Evolutionary conservation across 305 asterid genomes (phyloP).

Genomic region (Nicotiana rustica): DNA sequence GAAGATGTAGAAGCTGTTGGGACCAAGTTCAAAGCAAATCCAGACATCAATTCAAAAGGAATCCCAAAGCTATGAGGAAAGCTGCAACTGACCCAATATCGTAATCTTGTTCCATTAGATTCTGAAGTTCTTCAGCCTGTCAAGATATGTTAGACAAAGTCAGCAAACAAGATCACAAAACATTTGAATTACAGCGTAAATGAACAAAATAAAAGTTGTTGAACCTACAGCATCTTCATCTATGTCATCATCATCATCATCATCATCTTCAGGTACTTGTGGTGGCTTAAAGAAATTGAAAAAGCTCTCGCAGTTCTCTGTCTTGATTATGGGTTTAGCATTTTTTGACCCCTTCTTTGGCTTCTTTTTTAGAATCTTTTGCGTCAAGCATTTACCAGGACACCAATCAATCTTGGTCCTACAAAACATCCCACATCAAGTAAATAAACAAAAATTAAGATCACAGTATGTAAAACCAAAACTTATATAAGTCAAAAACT

Average conservation of each 20-base stretch:
- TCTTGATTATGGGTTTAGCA: slow-evolving; percentile 66
- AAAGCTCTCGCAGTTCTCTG: slow-evolving; percentile 72
- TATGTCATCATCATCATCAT: slow-evolving; percentile 49
- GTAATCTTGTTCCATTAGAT: slow-evolving; percentile 78
- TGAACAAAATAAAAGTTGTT: not conserved
- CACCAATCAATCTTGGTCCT: slow-evolving; percentile 69
- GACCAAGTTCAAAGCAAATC: slow-evolving; percentile 5
- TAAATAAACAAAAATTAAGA: slow-evolving; percentile 6
- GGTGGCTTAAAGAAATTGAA: slow-evolving; percentile 83
- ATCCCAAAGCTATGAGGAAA: not conserved
- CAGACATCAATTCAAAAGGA: not conserved
- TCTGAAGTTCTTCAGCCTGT: slow-evolving; percentile 86
- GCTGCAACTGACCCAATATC: slow-evolving; percentile 63
- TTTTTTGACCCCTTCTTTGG: slow-evolving; percentile 76
- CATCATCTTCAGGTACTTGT: slow-evolving; percentile 72
- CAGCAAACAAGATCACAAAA: not conserved
- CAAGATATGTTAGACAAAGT: not conserved
- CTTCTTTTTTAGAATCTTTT: slow-evolving; percentile 73
- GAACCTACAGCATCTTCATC: slow-evolving; percentile 49
- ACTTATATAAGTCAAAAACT: not conserved
- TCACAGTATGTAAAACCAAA: not conserved
- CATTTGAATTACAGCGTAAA: not conserved
- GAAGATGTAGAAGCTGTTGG: not conserved
- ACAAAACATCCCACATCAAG: slow-evolving; percentile 13
- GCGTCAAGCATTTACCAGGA: slow-evolving; percentile 75